Evolutionary conservation across 805 yeast genomes (phyloP), one percentile per base, ranked within the genome.

Genomic region (Barnettozyma salicaria): DNA sequence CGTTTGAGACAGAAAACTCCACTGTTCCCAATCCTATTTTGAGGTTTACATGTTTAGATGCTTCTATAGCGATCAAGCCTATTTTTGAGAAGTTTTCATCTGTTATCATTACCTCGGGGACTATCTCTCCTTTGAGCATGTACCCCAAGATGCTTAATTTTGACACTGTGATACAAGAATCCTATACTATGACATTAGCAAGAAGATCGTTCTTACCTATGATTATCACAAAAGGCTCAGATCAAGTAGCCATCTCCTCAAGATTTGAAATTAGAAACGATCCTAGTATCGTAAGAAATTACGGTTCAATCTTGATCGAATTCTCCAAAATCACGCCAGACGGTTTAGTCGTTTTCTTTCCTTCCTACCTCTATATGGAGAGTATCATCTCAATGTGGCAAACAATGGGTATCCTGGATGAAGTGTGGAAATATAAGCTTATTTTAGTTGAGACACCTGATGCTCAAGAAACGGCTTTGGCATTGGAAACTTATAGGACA

Each of bases 371-470:
- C 26, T 94, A 92, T 59, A 92, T 92, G 98, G 99, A 92, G 60
- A 84, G 95, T 52, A 92, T 92, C 52, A 90, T 92, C 28, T 86
- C 96, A 2, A 89, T 87, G 85, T 92, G 99, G 99, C 98, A 92
- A 64, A 81, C 80, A 11, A 92, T 92, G 97, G 97, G 97, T 34
- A 89, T 92, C 28, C 63, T 92, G 50, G 99, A 92, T 58, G 97
- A 92, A 60, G 97, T 92, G 8, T 92, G 98, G 98, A 89, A 92
- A 59, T 88, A 92, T 58, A 92, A 92, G 58, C 68, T 92, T 48
- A 90, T 92, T 47, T 65, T 92, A 22, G 97, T 94, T 12, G 99
- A 92, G 58, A 92, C 99, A 0, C 99, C 99, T 0, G 99, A 92
- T 74, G 95, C 97, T 0, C 99, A 92, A 58, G 99, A 92, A 60